Percentiles rank a stretch among this genome's conserved stretches.
Evolutionary conservation across 352 stramenopile species (phyloP).

Genomic region (Globisporangium megalacanthum): DNA sequence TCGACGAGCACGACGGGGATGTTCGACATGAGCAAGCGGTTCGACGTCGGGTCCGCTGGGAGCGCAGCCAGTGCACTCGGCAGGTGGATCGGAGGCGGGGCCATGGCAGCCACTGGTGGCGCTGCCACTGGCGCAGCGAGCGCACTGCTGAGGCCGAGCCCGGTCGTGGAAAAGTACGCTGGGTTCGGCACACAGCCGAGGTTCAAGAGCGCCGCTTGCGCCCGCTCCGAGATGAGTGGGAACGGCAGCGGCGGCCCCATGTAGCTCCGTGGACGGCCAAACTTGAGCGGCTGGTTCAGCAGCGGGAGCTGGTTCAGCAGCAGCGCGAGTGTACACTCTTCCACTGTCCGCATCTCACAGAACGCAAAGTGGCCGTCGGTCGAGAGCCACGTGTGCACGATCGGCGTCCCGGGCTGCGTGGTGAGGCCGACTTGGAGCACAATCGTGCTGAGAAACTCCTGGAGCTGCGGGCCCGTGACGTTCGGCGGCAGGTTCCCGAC

Average conservation of each 20-base stretch:
- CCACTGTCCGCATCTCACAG: constrained; percentile 82
- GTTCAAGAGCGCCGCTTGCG: constrained; percentile 76
- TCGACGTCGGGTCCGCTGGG: constrained; percentile 14
- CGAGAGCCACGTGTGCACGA: constrained; percentile 84
- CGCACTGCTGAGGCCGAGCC: background rate
- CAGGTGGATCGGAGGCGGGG: background rate
- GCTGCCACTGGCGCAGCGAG: too few relatives aligned
- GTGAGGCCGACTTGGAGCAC: constrained; percentile 83
- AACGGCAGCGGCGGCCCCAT: constrained; percentile 78
- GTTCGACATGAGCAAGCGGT: constrained; percentile 77
- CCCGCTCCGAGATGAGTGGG: constrained; percentile 53
- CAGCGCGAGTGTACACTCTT: constrained; percentile 83
- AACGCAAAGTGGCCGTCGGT: constrained; percentile 85
- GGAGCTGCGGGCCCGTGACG: constrained; percentile 74
- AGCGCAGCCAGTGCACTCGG: constrained; percentile 3
- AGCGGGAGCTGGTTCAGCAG: constrained; percentile 78
- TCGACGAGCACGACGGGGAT: constrained; percentile 72
- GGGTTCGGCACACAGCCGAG: constrained; percentile 79
- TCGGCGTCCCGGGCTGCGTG: constrained; percentile 72
- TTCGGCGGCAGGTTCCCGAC: constrained; percentile 83
- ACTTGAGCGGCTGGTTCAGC: constrained; percentile 80
- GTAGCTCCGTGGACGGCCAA: constrained; percentile 79
- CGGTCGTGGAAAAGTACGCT: constrained; percentile 42
- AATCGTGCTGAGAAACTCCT: constrained; percentile 85
- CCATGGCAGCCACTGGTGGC: background rate